Percentiles rank a stretch among this genome's conserved stretches.
phyloP scores from a whole-genome alignment of 2,329 filamentous ascomycete genomes.

The Trichoderma brevicompactum region DNA sequence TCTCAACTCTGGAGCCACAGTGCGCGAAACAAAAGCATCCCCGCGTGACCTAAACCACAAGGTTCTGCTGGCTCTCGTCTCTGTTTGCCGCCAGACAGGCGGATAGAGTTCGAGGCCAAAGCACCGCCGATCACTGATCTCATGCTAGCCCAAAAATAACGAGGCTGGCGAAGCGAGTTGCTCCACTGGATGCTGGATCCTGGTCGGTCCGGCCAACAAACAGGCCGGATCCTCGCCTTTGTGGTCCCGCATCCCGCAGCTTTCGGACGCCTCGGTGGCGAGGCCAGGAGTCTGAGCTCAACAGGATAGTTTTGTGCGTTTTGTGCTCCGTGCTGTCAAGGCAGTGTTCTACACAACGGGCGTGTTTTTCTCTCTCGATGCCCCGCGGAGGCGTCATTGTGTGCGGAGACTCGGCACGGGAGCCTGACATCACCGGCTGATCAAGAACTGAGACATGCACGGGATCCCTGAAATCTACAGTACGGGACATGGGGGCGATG shows the following conservation, averaged over 20 bases:
- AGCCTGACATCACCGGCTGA: constrained; percentile 11
- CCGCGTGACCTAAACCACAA: constrained; percentile 19
- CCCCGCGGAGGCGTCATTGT: constrained; percentile 18
- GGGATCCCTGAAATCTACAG: background rate
- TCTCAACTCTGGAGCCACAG: constrained; percentile 8
- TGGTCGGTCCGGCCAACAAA: too few species aligned
- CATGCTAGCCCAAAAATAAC: constrained; percentile 22
- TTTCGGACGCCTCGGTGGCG: constrained; percentile 21
- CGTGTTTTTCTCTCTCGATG: background rate
- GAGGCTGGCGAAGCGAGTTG: constrained; percentile 22
- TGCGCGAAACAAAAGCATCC: background rate
- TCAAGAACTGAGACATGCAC: constrained; percentile 5
- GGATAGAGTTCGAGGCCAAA: constrained; percentile 26
- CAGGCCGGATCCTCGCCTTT: background rate
- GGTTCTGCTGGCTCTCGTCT: constrained; percentile 8
- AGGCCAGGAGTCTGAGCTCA: background rate
- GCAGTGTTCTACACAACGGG: background rate
- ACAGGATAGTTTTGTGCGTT: background rate
- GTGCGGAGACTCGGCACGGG: background rate
- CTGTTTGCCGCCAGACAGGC: background rate
- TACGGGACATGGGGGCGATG: background rate
- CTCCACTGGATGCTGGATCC: background rate
- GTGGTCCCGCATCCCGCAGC: constrained; percentile 11
- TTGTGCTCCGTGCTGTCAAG: constrained; percentile 5
- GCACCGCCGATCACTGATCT: constrained; percentile 24